Percentiles rank a stretch among this genome's conserved stretches.
Evolutionary conservation across 306 rosid genomes (phyloP).

Genomic region (Dalbergia oliveri): DNA sequence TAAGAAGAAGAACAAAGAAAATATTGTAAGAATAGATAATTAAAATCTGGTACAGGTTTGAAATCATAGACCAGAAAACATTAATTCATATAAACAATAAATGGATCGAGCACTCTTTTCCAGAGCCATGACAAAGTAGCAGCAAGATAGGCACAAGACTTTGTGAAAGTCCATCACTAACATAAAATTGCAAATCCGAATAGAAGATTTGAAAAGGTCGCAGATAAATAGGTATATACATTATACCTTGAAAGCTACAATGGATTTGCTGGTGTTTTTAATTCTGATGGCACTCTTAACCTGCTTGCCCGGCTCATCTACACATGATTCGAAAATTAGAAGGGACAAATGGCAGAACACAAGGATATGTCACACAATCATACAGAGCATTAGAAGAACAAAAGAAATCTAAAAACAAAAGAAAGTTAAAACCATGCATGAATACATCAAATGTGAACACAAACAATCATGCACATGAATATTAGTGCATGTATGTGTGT

Average conservation of each 20-base stretch:
- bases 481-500: no score
- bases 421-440: no score
- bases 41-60: not conserved
- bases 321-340: constrained; percentile 41
- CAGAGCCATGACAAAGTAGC: constrained; percentile 33
- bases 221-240: constrained; percentile 11
- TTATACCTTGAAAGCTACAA: constrained; percentile 93
- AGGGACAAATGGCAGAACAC: constrained; percentile 6
- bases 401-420: no score
- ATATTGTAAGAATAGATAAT: constrained; percentile 39
- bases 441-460: no score
- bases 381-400: no score
- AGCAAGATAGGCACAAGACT: constrained; percentile 21
- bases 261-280: constrained; percentile 89
- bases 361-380: not conserved
- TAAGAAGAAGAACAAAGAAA: constrained; percentile 40
- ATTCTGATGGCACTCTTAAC: constrained; percentile 93
- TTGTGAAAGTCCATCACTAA: not conserved
- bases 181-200: constrained; percentile 31
- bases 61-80: not conserved
- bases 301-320: constrained; percentile 97
- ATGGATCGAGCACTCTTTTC: not conserved
- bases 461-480: not conserved
- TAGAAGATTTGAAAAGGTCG: constrained; percentile 13
- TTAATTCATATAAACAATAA: constrained; percentile 21